phyloP scores from a whole-genome alignment of 2,329 filamentous ascomycete genomes.

The Alternaria metachromatica region DNA sequence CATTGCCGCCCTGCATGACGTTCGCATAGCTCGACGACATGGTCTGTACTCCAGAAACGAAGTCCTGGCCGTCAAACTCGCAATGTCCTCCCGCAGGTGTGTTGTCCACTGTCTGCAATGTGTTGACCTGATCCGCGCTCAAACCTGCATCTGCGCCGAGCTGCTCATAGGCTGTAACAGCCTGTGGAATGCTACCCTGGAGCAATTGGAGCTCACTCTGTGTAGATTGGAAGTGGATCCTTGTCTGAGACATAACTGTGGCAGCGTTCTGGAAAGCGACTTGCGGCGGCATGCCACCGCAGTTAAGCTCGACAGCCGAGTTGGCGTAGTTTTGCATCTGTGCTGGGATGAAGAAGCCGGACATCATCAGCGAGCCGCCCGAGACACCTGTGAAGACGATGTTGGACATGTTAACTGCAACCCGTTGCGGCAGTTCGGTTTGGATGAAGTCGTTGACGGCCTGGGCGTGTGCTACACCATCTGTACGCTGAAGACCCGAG shows the following conservation, averaged over 20 bases:
- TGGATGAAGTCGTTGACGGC: constrained; percentile 62
- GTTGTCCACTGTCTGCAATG: constrained; percentile 64
- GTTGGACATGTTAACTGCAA: constrained; percentile 60
- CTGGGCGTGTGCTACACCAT: constrained; percentile 63
- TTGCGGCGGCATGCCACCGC: constrained; percentile 62
- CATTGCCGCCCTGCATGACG: constrained; percentile 62
- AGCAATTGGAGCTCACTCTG: constrained; percentile 58
- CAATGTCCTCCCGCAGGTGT: constrained; percentile 64
- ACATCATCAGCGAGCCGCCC: constrained; percentile 61
- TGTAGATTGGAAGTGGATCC: constrained; percentile 65
- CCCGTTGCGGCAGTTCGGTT: constrained; percentile 58
- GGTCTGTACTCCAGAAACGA: constrained; percentile 64
- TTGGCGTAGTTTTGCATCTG: constrained; percentile 61
- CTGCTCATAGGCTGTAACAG: constrained; percentile 60
- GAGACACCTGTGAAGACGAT: constrained; percentile 66
- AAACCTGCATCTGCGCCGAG: constrained; percentile 56
- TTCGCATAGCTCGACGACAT: constrained; percentile 61
- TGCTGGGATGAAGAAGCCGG: constrained; percentile 64
- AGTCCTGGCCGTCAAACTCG: constrained; percentile 62
- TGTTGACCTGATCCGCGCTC: constrained; percentile 54
- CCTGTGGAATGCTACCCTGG: constrained; percentile 59
- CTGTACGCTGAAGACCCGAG: constrained; percentile 58
- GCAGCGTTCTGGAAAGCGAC: constrained; percentile 56
- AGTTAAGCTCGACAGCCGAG: constrained; percentile 63
- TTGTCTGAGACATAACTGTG: constrained; percentile 54